These are phyloP conservation scores for Plasmodium gonderi DNA, from an alignment of 169 alveolate genomes.

Conservation along the genomic window DNA sequence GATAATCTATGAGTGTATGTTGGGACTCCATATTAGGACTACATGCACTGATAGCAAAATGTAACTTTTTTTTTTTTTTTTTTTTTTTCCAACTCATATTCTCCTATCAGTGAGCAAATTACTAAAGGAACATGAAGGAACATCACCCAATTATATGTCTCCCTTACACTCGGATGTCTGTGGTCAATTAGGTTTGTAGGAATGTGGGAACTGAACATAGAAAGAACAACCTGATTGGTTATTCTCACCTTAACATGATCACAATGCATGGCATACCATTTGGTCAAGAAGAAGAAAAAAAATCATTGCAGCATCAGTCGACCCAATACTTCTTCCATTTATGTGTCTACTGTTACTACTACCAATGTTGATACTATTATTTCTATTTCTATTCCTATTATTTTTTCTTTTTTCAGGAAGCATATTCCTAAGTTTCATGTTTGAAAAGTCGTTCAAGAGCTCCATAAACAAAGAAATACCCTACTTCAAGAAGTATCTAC, in stretches of 20 bases:
- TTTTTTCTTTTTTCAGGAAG: not conserved
- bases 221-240: not conserved
- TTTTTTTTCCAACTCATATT: not conserved
- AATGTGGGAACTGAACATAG: not conserved
- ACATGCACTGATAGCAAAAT: no score
- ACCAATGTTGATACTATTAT: no score
- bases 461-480: not conserved
- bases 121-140: slow-evolving; percentile 15
- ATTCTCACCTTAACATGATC: not conserved
- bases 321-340: no score
- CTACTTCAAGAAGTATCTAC: slow-evolving; percentile 29
- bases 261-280: not conserved
- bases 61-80: not conserved
- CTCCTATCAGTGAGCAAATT: not conserved
- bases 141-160: not conserved
- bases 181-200: slow-evolving; percentile 16
- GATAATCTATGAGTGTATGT: no score
- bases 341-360: no score
- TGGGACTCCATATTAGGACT: no score
- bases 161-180: slow-evolving; percentile 59
- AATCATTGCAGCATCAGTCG: no score
- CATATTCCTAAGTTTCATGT: slow-evolving; percentile 6
- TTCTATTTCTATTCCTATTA: not conserved
- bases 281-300: no score
- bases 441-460: slow-evolving; percentile 13